Evolutionary conservation across 768 basidiomycete species (phyloP).

Genomic region (Tylopilus balloui): DNA sequence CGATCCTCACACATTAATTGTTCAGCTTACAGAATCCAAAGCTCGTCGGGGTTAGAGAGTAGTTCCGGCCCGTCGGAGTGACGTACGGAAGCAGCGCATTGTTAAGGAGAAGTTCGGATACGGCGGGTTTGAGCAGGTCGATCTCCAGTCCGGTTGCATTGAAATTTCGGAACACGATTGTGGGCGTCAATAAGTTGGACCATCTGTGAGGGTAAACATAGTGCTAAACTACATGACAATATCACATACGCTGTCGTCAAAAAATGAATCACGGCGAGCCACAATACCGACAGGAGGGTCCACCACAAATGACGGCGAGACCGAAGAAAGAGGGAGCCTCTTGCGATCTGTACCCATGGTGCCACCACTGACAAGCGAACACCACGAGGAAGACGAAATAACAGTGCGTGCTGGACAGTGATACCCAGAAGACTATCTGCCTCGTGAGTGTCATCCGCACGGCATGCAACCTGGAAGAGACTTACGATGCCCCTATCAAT

Average conservation of each 20-base stretch:
- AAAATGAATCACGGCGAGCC: not conserved
- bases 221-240: not conserved
- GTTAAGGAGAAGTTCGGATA: not conserved
- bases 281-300: not conserved
- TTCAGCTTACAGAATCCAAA: not conserved
- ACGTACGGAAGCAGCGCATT: not conserved
- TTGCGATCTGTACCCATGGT: not conserved
- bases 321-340: not conserved
- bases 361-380: not conserved
- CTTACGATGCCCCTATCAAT: not conserved
- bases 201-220: not conserved
- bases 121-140: not conserved
- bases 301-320: not conserved
- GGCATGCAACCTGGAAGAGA: not conserved
- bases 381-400: not conserved
- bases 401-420: not conserved
- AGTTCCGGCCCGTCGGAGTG: too few relatives aligned
- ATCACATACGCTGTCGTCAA: not conserved
- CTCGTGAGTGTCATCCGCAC: not conserved
- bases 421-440: not conserved
- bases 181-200: not conserved
- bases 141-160: not conserved
- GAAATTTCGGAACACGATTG: not conserved
- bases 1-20: not conserved
- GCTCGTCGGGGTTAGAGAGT: not conserved